Evolutionary conservation across 768 basidiomycete species (phyloP), one percentile per base, ranked within the genome.

Genomic region (Leccinum boreale): DNA sequence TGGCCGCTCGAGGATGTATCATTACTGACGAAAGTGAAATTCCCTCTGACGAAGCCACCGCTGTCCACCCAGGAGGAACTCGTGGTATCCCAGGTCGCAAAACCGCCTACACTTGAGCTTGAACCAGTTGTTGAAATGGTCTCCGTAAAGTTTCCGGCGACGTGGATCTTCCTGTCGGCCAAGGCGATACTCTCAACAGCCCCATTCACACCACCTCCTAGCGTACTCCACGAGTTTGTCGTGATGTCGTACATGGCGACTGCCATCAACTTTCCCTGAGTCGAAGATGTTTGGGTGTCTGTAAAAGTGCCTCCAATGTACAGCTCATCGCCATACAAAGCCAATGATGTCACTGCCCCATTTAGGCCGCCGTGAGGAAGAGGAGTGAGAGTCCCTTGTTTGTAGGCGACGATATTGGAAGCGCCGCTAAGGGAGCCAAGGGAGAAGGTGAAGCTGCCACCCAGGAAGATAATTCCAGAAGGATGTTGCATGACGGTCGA

Each of bases 281-380:
- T 80, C 0, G 86, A 83, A 15, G 78, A 74, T 5, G 79, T 75
- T 2, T 71, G 70, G 0, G 92, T 90, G 60, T 90, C 86, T 1
- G 78, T 80, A 76, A 99, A 99, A 0, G 85, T 77, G 1, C 97
- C 97, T n/a, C 93, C 96, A 42, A 95, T 85, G 69, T 81, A 97
- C 11, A 98, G 72, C 19, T 76, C 77, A 64, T 89, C 79, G 11
- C 82, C 85, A 54, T 79, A 74, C 31, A 89, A 65, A n/a, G 81
- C 76, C 42, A 95, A 69, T 0, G 91, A 81, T 9, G 81, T 77
- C 9, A 98, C 92, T 9, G 80, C 72, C 3, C 91, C 95, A 67
- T 95, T 85, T 54, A 98, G 78, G 10, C 97, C 97, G 26, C 81
- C 80, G 12, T 80, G 75, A 0, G 86, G 67, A 17, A 94, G 67